Evolutionary conservation across 1,139 yeast genomes (phyloP), one percentile per base, ranked within the genome.

Genomic region (Yamadazyma songkhlaensis): DNA sequence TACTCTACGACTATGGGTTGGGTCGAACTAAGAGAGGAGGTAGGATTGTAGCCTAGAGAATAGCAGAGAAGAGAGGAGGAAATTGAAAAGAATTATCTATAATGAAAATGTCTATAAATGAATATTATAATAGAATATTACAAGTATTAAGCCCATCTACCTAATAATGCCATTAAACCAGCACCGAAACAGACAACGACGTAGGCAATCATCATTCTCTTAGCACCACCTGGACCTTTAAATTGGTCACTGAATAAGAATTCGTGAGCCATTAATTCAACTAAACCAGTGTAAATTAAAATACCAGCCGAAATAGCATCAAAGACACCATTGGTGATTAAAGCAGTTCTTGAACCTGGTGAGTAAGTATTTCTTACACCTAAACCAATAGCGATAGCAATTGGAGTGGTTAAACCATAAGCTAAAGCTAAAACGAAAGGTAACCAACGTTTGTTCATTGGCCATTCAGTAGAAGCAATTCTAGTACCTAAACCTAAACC

Each of bases 401-500:
- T 72, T 10, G 96, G 96, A 1, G 96, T 84, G 26, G 88, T 75
- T n/a, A 88, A 43, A 2, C 84, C 77, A 60, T 79, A 89, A 3
- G 72, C 81, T 4, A 67, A 26, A 25, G 80, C 81, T 46, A 82
- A 62, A 1, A 72, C 34, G 78, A 83, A 82, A 12, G 90, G 89
- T 21, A 81, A 70, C 47, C 50, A 60, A 39, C 58, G 51, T 53
- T 61, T 59, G 7, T 58, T 44, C 21, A 60, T 56, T 22, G 86
- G 84, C 89, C 92, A 86, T 26, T 73, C 66, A 4, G 86, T 79
- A 17, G 77, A 72, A 1, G 96, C 88, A 40, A 89, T 72, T 58
- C 97, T 77, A 6, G 95, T 77, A 37, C 97, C 97, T 51, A 89
- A 72, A 50, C 96, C 97, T 39, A 89, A 71, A 39, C 97, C 97